Conservation (phyloP, 371 early-diverging fungal species). For the Haplosporangium sp. region DNA sequence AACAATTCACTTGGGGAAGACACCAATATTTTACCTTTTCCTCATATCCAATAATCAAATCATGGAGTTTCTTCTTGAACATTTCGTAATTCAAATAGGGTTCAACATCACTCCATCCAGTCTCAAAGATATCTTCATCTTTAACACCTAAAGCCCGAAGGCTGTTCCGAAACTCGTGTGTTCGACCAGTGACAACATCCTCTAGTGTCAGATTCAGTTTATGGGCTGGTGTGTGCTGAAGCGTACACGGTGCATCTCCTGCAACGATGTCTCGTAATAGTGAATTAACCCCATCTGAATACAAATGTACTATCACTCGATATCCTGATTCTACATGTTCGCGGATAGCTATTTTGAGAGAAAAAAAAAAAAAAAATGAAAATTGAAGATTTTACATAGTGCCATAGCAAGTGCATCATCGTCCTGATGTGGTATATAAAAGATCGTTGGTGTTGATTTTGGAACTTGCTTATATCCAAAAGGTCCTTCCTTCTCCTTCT, state of each 20-base stretch:
- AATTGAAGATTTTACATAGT: constrained; percentile 15
- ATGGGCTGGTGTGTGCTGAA: constrained; percentile 24
- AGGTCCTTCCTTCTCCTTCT: background rate
- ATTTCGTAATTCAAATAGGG: constrained; percentile 24
- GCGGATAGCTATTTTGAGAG: constrained; percentile 21
- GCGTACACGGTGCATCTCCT: constrained; percentile 19
- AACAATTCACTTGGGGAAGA: too few relatives aligned
- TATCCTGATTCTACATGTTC: constrained; percentile 41
- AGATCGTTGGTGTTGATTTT: constrained; percentile 23
- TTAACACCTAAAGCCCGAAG: constrained; percentile 26
- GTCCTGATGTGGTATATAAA: constrained; percentile 48
- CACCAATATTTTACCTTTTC: constrained; percentile 12
- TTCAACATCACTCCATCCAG: constrained; percentile 47
- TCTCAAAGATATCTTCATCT: constrained; percentile 34
- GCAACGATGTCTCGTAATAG: constrained; percentile 37
- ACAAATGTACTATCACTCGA: constrained; percentile 37
- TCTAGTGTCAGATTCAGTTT: constrained; percentile 25
- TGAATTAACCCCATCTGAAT: constrained; percentile 44
- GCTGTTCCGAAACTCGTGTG: constrained; percentile 43
- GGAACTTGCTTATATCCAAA: background rate
- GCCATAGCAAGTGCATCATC: constrained; percentile 53
- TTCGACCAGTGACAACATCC: constrained; percentile 39
- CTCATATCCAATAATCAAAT: constrained; percentile 35
- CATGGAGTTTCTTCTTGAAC: constrained; percentile 19
- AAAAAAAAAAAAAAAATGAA: background rate